Conservation (phyloP, 2,329 filamentous ascomycete species). For the Sporothrix curviconia region DNA sequence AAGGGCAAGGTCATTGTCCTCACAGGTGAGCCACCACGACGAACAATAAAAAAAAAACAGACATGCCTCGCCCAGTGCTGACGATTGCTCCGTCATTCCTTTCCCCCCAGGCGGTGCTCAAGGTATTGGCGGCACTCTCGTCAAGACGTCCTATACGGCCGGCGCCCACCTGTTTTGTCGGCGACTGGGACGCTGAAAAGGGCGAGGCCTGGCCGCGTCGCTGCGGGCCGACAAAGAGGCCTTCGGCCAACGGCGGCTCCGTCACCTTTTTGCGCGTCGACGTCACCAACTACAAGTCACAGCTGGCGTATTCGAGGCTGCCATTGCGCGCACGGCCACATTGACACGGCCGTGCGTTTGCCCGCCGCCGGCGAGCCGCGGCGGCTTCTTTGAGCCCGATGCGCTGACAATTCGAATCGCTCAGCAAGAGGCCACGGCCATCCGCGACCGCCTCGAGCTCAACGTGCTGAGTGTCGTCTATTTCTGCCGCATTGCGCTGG, state of each 20-base stretch:
- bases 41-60: neutral
- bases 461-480: conserved; percentile 41
- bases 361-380: conserved; percentile 38
- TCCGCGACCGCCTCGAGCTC: conserved; percentile 36
- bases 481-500: conserved; percentile 42
- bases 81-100: too few species aligned
- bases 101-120: conserved; percentile 21
- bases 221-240: conserved; percentile 8
- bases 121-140: conserved; percentile 24
- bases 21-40: conserved; percentile 14
- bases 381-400: conserved; percentile 38
- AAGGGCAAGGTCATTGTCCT: conserved; percentile 21
- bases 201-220: conserved; percentile 18
- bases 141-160: conserved; percentile 18
- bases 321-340: conserved; percentile 37
- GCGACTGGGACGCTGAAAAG: conserved; percentile 23
- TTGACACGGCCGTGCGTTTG: conserved; percentile 43
- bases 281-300: conserved; percentile 39
- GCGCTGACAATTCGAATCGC: conserved; percentile 34
- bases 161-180: conserved; percentile 25
- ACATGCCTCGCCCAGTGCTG: neutral
- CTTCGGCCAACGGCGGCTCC: neutral
- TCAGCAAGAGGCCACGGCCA: conserved; percentile 30
- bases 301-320: conserved; percentile 40
- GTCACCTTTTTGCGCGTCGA: conserved; percentile 36